phyloP scores from a whole-genome alignment of 1,284 basidiomycete species.

The Ustilago sp. region DNA sequence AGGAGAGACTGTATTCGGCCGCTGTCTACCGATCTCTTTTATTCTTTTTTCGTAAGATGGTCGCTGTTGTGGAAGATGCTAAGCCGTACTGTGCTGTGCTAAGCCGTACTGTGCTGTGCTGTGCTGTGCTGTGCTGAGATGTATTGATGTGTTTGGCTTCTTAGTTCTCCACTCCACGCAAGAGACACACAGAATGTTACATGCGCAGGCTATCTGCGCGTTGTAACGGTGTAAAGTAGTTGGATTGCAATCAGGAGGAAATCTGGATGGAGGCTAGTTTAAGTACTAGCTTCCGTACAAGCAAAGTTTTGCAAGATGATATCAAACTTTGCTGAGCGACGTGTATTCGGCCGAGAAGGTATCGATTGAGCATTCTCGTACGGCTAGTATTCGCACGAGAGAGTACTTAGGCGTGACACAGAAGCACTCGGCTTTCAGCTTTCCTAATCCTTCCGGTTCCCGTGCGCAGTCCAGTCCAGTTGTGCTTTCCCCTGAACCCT shows the following conservation, averaged over 20 bases:
- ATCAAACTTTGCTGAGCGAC: too few relatives aligned
- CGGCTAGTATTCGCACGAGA: too few relatives aligned
- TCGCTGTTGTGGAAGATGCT: not conserved
- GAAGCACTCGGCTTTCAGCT: conserved; percentile 9
- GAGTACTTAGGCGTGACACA: too few relatives aligned
- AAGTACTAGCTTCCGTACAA: too few relatives aligned
- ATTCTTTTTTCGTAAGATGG: not conserved
- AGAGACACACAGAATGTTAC: not conserved
- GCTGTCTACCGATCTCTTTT: conserved; percentile 2
- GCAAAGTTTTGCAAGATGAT: too few relatives aligned
- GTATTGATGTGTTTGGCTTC: conserved; percentile 8
- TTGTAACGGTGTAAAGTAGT: too few relatives aligned
- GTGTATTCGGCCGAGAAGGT: too few relatives aligned
- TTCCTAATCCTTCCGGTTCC: conserved; percentile 35
- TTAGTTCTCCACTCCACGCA: conserved; percentile 6
- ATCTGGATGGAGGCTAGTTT: too few relatives aligned
- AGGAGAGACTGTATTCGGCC: conserved; percentile 1
- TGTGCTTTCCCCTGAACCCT: conserved; percentile 22
- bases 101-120: not conserved
- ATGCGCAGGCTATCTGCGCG: too few relatives aligned
- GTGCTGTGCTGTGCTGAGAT: not conserved
- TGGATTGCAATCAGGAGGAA: too few relatives aligned
- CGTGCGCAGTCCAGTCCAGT: conserved; percentile 21
- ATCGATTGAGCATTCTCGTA: too few relatives aligned
- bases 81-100: not conserved